These are phyloP conservation scores for Microbotryum lychnidis-dioicae DNA, from an alignment of 1,284 basidiomycete species.

Conservation along the genomic window DNA sequence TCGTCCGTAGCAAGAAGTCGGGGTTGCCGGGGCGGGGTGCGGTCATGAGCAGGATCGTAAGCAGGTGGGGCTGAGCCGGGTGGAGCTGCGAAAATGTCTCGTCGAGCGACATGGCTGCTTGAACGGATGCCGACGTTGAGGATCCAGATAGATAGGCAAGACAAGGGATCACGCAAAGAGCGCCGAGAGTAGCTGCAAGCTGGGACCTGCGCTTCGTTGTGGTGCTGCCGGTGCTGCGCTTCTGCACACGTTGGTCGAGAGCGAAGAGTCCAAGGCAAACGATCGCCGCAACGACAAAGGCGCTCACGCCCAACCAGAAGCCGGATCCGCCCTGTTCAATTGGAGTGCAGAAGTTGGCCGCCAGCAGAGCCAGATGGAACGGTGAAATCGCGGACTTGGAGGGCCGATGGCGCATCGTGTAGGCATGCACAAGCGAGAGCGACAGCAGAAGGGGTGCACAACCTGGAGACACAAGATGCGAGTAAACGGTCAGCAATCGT, in stretches of 20 bases:
- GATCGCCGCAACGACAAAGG: neutral
- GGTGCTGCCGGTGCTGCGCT: neutral
- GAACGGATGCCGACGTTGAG: too few species aligned
- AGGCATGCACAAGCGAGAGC: constrained; percentile 1
- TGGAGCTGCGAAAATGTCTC: constrained; percentile 14
- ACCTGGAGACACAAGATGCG: neutral
- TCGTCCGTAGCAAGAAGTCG: constrained; percentile 19
- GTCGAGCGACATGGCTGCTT: neutral
- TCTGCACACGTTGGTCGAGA: neutral
- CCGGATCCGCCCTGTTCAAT: constrained; percentile 11
- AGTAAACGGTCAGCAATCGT: neutral
- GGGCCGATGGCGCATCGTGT: neutral
- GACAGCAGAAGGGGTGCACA: constrained; percentile 9
- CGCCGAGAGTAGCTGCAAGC: neutral
- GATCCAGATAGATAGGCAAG: neutral
- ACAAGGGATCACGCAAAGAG: constrained; percentile 1
- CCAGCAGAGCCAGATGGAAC: constrained; percentile 1
- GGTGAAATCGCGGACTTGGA: neutral
- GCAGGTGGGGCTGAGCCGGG: constrained; percentile 4
- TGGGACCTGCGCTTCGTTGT: neutral
- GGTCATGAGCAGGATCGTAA: constrained; percentile 27
- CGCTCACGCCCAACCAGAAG: constrained; percentile 11
- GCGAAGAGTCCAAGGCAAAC: neutral
- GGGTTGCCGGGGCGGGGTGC: constrained; percentile 24
- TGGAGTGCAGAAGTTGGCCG: constrained; percentile 10